These are phyloP conservation scores for Raffaelea deltoideospora DNA, from an alignment of 2,329 filamentous ascomycete species.

Conservation along the genomic window DNA sequence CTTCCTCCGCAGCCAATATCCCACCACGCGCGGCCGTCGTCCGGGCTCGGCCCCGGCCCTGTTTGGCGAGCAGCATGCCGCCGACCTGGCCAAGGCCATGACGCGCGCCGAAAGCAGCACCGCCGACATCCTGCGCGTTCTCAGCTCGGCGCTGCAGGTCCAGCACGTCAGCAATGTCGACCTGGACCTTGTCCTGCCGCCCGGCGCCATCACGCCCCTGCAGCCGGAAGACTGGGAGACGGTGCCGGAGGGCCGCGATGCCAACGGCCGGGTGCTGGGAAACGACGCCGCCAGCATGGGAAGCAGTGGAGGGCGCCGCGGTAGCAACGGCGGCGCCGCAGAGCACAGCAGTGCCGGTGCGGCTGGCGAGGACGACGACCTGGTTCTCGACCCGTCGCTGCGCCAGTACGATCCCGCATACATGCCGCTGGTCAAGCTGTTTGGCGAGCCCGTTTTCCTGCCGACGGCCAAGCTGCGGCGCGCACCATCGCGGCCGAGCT, in stretches of 20 bases:
- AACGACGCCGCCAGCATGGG: too few relatives aligned
- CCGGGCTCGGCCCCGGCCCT: conserved; percentile 52
- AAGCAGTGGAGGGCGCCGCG: too few relatives aligned
- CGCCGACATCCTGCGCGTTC: conserved; percentile 52
- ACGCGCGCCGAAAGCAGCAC: conserved; percentile 64
- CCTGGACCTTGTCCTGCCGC: conserved; percentile 71
- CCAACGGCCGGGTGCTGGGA: background rate
- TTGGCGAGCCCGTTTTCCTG: conserved; percentile 74
- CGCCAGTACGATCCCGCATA: conserved; percentile 60
- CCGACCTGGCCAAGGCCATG: conserved; percentile 77
- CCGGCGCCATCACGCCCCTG: conserved; percentile 56
- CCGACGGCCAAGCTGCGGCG: conserved; percentile 74
- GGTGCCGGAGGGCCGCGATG: conserved; percentile 18
- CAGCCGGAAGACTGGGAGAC: conserved; percentile 44
- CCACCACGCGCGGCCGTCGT: conserved; percentile 35
- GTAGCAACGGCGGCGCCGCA: too few relatives aligned
- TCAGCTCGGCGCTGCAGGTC: conserved; percentile 63
- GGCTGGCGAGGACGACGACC: conserved; percentile 53
- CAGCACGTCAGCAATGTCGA: conserved; percentile 77
- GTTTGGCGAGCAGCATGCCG: conserved; percentile 86
- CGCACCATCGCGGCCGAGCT: conserved; percentile 73
- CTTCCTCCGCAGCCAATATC: conserved; percentile 46
- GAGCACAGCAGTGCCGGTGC: too few relatives aligned
- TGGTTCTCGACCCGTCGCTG: conserved; percentile 46
- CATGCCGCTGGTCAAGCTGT: conserved; percentile 57